phyloP scores from a whole-genome alignment of 768 basidiomycete species.

The Hygrophoropsis aurantiaca region DNA sequence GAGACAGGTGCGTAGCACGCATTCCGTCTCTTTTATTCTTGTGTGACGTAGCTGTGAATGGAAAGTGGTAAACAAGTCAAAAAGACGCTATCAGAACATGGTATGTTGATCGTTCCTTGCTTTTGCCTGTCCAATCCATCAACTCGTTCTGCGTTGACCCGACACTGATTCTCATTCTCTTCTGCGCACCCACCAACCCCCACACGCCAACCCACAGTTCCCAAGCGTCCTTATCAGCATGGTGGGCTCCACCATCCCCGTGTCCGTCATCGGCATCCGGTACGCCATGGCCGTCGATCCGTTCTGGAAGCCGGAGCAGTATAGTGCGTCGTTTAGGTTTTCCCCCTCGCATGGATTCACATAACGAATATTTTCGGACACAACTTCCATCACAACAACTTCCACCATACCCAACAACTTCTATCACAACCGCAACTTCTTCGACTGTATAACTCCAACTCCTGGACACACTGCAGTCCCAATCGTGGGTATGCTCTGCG shows the following conservation, averaged over 20 bases:
- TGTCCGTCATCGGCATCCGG: constrained; percentile 71
- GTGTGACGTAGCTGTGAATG: background rate
- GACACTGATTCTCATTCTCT: no score
- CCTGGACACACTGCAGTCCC: no score
- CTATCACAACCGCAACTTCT: no score
- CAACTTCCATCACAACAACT: no score
- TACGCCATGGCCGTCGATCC: constrained; percentile 76
- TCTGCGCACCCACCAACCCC: no score
- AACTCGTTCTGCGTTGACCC: no score
- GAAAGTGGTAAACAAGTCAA: constrained; percentile 76
- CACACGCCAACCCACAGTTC: no score
- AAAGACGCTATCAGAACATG: constrained; percentile 75
- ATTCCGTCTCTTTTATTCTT: background rate
- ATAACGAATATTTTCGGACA: no score
- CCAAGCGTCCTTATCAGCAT: constrained; percentile 63
- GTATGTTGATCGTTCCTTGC: constrained; percentile 47
- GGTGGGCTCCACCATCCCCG: constrained; percentile 75
- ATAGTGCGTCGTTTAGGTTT: constrained; percentile 43
- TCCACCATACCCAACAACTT: no score
- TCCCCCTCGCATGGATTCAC: no score
- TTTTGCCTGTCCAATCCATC: no score
- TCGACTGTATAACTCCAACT: no score
- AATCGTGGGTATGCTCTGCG: constrained; percentile 84
- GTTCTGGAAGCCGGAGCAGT: constrained; percentile 85
- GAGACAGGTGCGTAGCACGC: constrained; percentile 57